phyloP scores from a whole-genome alignment of 1,139 yeast species.

The Kodamaea arcana region DNA sequence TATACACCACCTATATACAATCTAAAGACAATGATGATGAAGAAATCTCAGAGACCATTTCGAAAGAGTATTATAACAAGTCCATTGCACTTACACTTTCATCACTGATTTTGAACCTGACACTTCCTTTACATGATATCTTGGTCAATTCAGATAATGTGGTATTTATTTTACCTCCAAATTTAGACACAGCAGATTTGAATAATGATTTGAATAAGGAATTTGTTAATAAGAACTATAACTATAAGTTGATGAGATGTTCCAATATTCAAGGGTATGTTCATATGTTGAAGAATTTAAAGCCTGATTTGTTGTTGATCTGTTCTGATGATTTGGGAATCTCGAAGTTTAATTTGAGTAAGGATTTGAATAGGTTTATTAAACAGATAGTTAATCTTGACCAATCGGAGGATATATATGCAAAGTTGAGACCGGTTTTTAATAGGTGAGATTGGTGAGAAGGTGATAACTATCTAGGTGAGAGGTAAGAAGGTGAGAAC shows the following conservation, averaged over 20 bases:
- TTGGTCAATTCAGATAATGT: slow-evolving; percentile 37
- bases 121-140: slow-evolving; percentile 39
- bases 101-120: slow-evolving; percentile 37
- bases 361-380: slow-evolving; percentile 39
- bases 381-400: slow-evolving; percentile 35
- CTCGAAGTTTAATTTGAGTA: slow-evolving; percentile 22
- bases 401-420: slow-evolving; percentile 28
- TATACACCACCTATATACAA: slow-evolving; percentile 20
- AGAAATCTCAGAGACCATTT: slow-evolving; percentile 5
- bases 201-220: slow-evolving; percentile 16
- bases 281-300: slow-evolving; percentile 37
- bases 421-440: slow-evolving; percentile 26
- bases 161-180: slow-evolving; percentile 47
- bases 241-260: slow-evolving; percentile 41
- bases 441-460: slow-evolving; percentile 3
- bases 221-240: slow-evolving; percentile 15
- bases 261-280: slow-evolving; percentile 42
- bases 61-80: slow-evolving; percentile 28
- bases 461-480: too few species aligned
- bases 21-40: slow-evolving; percentile 5
- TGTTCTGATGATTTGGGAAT: slow-evolving; percentile 46
- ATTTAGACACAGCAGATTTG: slow-evolving; percentile 40
- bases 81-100: slow-evolving; percentile 44
- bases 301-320: slow-evolving; percentile 40
- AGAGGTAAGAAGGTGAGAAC: too few species aligned